These are phyloP conservation scores for Taphrina wiesneri DNA, from an alignment of 1,139 yeast species.

Conservation along the genomic window DNA sequence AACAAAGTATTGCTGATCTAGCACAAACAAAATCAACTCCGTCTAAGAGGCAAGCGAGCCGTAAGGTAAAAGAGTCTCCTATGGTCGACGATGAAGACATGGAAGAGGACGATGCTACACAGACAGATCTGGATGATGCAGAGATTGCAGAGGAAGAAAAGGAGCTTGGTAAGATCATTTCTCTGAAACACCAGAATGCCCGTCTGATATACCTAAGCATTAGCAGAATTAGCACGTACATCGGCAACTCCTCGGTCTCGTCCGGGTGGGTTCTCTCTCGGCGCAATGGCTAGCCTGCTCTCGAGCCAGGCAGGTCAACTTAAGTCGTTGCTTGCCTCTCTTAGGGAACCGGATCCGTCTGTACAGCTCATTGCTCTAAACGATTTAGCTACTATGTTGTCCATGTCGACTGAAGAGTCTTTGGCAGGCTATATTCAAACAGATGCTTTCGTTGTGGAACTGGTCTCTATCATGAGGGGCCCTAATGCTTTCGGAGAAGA, in stretches of 20 bases:
- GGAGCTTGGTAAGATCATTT: slow-evolving; percentile 33
- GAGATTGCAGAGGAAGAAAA: slow-evolving; percentile 38
- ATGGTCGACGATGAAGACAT: slow-evolving; percentile 36
- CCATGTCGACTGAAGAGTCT: slow-evolving; percentile 47
- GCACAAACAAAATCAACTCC: background rate
- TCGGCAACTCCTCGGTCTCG: slow-evolving; percentile 40
- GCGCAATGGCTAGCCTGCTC: slow-evolving; percentile 42
- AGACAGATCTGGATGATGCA: slow-evolving; percentile 38
- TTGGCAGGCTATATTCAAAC: slow-evolving; percentile 56
- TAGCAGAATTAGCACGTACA: slow-evolving; percentile 27
- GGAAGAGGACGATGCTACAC: slow-evolving; percentile 40
- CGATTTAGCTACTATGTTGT: slow-evolving; percentile 47
- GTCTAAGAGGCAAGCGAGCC: background rate
- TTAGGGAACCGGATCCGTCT: slow-evolving; percentile 51
- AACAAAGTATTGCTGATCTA: slow-evolving; percentile 2
- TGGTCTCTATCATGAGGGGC: slow-evolving; percentile 58
- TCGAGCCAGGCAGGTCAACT: slow-evolving; percentile 38
- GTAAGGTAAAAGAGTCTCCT: background rate
- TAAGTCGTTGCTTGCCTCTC: slow-evolving; percentile 42
- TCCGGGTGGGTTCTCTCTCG: slow-evolving; percentile 39
- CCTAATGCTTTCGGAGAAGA: slow-evolving; percentile 54
- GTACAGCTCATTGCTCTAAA: slow-evolving; percentile 50
- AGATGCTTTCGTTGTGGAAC: slow-evolving; percentile 55
- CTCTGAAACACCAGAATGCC: slow-evolving; percentile 25
- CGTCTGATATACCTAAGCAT: slow-evolving; percentile 12